These are phyloP conservation scores for Trichoderma pleuroti DNA, from an alignment of 2,329 filamentous ascomycete species.

Conservation along the genomic window DNA sequence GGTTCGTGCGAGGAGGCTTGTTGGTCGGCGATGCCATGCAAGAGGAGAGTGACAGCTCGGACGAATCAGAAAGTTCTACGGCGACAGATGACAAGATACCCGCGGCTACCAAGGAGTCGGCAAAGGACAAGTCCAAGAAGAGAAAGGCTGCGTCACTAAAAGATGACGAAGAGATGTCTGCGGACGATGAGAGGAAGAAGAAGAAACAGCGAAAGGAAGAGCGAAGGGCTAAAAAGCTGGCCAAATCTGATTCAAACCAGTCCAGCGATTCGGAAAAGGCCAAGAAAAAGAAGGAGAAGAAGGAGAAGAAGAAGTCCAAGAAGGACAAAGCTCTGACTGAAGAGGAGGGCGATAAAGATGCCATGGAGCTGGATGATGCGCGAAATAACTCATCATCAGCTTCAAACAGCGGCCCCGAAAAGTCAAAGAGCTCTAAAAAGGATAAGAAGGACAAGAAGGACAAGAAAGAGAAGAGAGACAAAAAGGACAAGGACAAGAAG, in stretches of 20 bases:
- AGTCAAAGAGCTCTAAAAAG: conserved; percentile 31
- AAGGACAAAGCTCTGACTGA: conserved; percentile 15
- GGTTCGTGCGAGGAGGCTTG: conserved; percentile 84
- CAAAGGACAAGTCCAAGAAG: conserved; percentile 49
- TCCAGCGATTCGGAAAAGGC: conserved; percentile 23
- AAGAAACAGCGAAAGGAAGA: conserved; percentile 41
- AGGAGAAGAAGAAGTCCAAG: conserved; percentile 33
- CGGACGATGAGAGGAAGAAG: conserved; percentile 31
- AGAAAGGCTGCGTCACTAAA: conserved; percentile 43
- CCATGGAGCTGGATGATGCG: conserved; percentile 1
- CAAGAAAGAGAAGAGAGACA: conserved; percentile 41
- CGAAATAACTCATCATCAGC: conserved; percentile 9
- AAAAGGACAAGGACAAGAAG: conserved; percentile 46
- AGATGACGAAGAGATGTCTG: conserved; percentile 27
- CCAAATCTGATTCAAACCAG: conserved; percentile 26
- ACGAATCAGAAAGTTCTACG: conserved; percentile 26
- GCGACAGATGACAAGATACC: neutral
- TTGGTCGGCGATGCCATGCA: conserved; percentile 56
- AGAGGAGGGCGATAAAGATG: neutral
- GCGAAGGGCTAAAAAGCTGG: conserved; percentile 35
- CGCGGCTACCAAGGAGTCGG: conserved; percentile 36
- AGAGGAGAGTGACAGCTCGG: conserved; percentile 27
- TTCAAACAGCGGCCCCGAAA: conserved; percentile 27
- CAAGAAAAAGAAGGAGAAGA: conserved; percentile 30
- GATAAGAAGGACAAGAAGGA: conserved; percentile 43